Evolutionary conservation across 352 stramenopile genomes (phyloP).

Genomic region (Thraustochytrium sp.): DNA sequence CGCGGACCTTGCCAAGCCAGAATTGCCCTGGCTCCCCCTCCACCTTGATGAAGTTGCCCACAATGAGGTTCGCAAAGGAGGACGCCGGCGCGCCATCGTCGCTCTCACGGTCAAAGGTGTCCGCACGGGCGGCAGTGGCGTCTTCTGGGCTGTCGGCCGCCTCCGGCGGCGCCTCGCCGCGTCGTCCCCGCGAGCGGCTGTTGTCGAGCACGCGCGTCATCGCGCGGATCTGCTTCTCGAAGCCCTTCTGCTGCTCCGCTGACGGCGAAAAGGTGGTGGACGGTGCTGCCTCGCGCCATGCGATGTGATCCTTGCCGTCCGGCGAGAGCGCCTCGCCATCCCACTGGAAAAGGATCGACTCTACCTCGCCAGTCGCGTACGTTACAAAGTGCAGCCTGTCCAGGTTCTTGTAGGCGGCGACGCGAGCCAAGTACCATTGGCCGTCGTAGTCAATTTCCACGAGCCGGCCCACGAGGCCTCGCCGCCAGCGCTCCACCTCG

Average conservation of each 20-base stretch:
- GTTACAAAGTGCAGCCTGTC: not conserved
- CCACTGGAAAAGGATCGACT: not conserved
- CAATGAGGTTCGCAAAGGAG: not conserved
- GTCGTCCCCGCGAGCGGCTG: too few species aligned
- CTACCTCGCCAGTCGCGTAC: slow-evolving; percentile 11
- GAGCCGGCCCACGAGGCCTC: not conserved
- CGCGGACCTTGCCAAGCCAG: not conserved
- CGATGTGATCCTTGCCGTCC: slow-evolving; percentile 20
- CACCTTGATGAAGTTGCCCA: slow-evolving; percentile 25
- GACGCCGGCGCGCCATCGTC: not conserved
- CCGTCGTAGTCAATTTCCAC: slow-evolving; percentile 14
- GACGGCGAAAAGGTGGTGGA: not conserved
- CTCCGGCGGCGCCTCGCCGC: too few species aligned
- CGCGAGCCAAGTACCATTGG: slow-evolving; percentile 3
- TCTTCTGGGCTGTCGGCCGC: too few species aligned
- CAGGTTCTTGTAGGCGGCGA: slow-evolving; percentile 5
- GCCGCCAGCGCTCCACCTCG: not conserved
- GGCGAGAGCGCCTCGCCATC: not conserved
- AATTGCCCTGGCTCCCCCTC: not conserved
- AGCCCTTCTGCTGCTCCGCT: not conserved
- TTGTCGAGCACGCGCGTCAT: not conserved
- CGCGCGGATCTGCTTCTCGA: not conserved
- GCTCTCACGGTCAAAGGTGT: not conserved
- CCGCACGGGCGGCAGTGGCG: too few species aligned
- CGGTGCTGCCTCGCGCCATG: not conserved